A percentile compares a stretch with the other conserved stretches of the same genome.
These are phyloP conservation scores for Bruguiera gymnorhiza DNA, from an alignment of 345 rosid genomes.

Conservation along the genomic window DNA sequence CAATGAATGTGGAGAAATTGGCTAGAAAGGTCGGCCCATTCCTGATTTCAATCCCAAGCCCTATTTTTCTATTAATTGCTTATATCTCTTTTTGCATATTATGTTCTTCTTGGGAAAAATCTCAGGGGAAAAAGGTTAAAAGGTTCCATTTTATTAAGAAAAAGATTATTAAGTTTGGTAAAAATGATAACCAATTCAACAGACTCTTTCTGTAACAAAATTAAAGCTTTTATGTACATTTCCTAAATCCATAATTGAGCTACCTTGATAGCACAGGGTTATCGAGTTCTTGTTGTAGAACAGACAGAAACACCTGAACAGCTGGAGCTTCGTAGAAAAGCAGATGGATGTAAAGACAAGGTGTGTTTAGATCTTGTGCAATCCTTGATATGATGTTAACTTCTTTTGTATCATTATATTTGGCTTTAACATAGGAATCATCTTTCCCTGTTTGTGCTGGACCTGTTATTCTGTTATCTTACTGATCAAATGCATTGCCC, in stretches of 20 bases:
- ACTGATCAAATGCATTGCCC: neutral
- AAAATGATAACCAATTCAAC: no score
- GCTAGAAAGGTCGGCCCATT: slow-evolving; percentile 70
- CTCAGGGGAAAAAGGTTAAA: neutral
- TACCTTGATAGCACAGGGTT: slow-evolving; percentile 57
- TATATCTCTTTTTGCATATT: slow-evolving; percentile 12
- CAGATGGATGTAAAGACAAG: slow-evolving; percentile 90
- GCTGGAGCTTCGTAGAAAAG: slow-evolving; percentile 85
- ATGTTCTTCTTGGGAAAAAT: slow-evolving; percentile 8
- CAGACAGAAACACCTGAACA: slow-evolving; percentile 99
- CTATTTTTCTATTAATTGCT: slow-evolving; percentile 9
- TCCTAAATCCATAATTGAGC: slow-evolving; percentile 1
- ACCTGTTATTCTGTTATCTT: neutral
- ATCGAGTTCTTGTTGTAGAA: slow-evolving; percentile 93
- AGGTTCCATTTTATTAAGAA: no score
- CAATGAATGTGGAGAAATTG: slow-evolving; percentile 82
- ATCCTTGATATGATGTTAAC: neutral
- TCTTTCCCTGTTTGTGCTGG: neutral
- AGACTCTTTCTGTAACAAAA: no score
- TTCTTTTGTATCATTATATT: neutral
- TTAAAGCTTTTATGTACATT: no score
- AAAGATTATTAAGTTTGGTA: no score
- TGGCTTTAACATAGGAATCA: neutral
- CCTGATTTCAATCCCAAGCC: slow-evolving; percentile 13
- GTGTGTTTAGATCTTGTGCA: slow-evolving; percentile 25